Evolutionary conservation across 2,329 filamentous ascomycete species (phyloP), one percentile per base, ranked within the genome.

Genomic region (Aspergillus fischeri): DNA sequence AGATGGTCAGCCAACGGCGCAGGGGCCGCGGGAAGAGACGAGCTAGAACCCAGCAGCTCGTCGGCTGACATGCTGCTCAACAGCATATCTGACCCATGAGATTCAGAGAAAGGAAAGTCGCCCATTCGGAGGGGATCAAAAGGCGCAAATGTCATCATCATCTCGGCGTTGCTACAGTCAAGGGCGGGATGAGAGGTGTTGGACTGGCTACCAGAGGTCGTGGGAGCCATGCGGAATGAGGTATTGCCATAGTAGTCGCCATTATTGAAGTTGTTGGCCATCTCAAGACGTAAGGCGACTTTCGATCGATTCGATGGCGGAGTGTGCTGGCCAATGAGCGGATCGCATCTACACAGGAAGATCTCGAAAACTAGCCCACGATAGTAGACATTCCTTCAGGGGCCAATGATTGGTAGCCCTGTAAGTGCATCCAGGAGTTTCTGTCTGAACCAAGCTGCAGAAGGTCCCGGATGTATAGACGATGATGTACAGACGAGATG

Each of bases 1-100:
- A 65, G 53, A 21, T 59, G 68, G n/a, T 59, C 60, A 32, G 63
- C 66, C 27, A 59, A 28, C 29, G 51, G 49, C 44, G 45, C 48
- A 21, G 48, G 25, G 20, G 38, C 25, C 45, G 64, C 25, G 20
- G 63, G 49, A 8, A 64, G 35, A 25, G 55, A 42, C 11, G 64
- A 55, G 20, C 65, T 61, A 14, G 57, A 56, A 8, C 63, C 56
- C 17, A 66, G 38, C 58, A 68, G 20, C 21, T 45, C 42, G 42
- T 45, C 62, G 29, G 55, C 53, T 4, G 57, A 28, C 11, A 52
- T 45, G 49, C 55, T 50, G 44, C 32, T 41, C 27, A 51, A 47
- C 27, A 63, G 49, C 44, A 63, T 32, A 38, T 60, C 60, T 8
- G 52, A 25, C 21, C 45, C 32, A 38, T 57, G 58, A 21, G 56